Evolutionary conservation across 192 early-diverging fungal species (phyloP).

Genomic region (Spizellomyces punctatus): DNA sequence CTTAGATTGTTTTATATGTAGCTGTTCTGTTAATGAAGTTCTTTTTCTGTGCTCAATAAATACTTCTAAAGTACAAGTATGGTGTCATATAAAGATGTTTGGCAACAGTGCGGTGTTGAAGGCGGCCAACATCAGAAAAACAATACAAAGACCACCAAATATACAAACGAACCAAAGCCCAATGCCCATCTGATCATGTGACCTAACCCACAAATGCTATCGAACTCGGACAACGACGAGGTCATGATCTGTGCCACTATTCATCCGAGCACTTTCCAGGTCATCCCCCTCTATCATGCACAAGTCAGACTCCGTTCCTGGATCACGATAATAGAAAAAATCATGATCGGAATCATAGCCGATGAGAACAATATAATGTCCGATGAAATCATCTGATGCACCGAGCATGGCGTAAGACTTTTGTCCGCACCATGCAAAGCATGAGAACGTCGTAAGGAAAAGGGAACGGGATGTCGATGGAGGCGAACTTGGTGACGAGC

Average conservation of each 20-base stretch:
- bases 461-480: too few relatives aligned
- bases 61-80: too few relatives aligned
- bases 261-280: constrained; percentile 65
- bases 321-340: constrained; percentile 84
- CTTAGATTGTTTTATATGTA: too few relatives aligned
- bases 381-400: constrained; percentile 58
- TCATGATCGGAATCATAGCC: constrained; percentile 80
- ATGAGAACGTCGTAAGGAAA: not conserved
- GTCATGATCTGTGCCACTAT: constrained; percentile 81
- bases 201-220: constrained; percentile 10
- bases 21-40: too few relatives aligned
- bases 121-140: too few relatives aligned
- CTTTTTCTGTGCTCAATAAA: too few relatives aligned
- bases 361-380: constrained; percentile 88
- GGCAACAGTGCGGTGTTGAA: too few relatives aligned
- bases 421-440: not conserved
- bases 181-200: too few relatives aligned
- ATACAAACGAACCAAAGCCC: too few relatives aligned
- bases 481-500: too few relatives aligned
- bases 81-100: too few relatives aligned
- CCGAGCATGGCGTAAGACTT: constrained; percentile 31
- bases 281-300: constrained; percentile 67
- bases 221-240: constrained; percentile 50
- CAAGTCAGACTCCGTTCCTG: constrained; percentile 69
- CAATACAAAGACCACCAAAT: too few relatives aligned